Evolutionary conservation across 345 rosid genomes (phyloP), one percentile per base, ranked within the genome.

Genomic region (Luvunga scandens): DNA sequence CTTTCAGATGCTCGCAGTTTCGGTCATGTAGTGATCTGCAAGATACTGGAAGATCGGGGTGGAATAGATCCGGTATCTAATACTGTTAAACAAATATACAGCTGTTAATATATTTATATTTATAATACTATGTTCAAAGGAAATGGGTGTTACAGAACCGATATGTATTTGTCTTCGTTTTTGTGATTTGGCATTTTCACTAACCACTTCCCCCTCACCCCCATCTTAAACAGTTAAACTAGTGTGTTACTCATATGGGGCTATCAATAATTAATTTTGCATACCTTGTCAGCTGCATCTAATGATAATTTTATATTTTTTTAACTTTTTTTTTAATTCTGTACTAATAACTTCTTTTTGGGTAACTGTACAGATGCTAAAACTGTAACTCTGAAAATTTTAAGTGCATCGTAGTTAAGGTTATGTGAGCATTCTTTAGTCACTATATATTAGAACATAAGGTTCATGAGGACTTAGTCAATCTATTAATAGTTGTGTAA

Each of bases 61-160:
- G 94, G 92, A 76, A 86, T 62, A 63, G 92, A 90, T 82, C 92
- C 90, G 84, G 92, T 89, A 87, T 66, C 69, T 4, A 18, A 61
- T 66, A 34, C 79, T 33, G 9, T 71, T 55, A 48, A 48, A 36
- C 18, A 2, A 27, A 27, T 72, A 1, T 48, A 19, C 39, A 9
- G 64, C 22, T 61, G 9, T 74, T 30, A 30, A 65, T 31, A 28
- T n/a, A 42, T 55, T 2, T 56, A 27, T 24, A 27, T 36, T 21
- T 9, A 0, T 28, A 9, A 50, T 13, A 61, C 6, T 30, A 72
- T 30, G 19, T 30, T 45, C 9, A 2, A 45, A 42, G 30, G 60
- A 75, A 63, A 18, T 27, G 6, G 45, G 19, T 28, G 5, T 72
- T 59, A 9, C 18, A 18, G 57, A 13, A 18, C 27, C 30, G 25